Percentiles rank a stretch among this genome's conserved stretches.
These are phyloP conservation scores for Elaeagnus macrophylla DNA, from an alignment of 306 rosid species.

Conservation along the genomic window DNA sequence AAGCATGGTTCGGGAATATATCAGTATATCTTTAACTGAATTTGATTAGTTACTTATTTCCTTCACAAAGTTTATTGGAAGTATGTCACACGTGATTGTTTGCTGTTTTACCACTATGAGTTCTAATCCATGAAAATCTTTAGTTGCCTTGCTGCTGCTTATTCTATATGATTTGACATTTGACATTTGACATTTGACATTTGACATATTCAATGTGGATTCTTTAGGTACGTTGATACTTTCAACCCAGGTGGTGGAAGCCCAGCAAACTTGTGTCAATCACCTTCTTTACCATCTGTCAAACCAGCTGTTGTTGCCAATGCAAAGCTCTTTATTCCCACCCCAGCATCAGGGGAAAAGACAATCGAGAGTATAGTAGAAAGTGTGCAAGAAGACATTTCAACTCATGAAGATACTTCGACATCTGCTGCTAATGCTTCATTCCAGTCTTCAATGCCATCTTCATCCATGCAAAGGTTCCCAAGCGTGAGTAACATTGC, in stretches of 20 bases:
- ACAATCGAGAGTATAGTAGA: slow-evolving; percentile 52
- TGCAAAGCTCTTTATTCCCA: slow-evolving; percentile 73
- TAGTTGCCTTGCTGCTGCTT: too few species aligned
- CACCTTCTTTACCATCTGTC: slow-evolving; percentile 55
- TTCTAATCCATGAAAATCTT: too few species aligned
- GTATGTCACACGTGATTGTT: too few species aligned
- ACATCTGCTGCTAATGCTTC: slow-evolving; percentile 38
- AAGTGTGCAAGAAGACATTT: slow-evolving; percentile 44
- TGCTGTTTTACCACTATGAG: too few species aligned
- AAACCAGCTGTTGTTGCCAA: slow-evolving; percentile 56
- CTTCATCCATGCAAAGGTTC: slow-evolving; percentile 45
- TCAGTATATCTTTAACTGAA: too few species aligned
- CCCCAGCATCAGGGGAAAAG: slow-evolving; percentile 43
- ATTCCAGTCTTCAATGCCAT: slow-evolving; percentile 30
- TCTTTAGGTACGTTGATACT: slow-evolving; percentile 85
- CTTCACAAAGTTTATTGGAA: too few species aligned
- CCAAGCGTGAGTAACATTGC: slow-evolving; percentile 59
- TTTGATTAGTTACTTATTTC: too few species aligned
- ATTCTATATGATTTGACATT: too few species aligned
- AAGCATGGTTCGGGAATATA: too few species aligned
- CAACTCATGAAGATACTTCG: slow-evolving; percentile 32
- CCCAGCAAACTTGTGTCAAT: slow-evolving; percentile 57
- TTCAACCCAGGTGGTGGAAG: slow-evolving; percentile 75
- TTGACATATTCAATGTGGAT: background rate
- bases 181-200: too few species aligned